phyloP scores from a whole-genome alignment of 1,284 basidiomycete genomes.

The Taiwanofungus camphoratus region DNA sequence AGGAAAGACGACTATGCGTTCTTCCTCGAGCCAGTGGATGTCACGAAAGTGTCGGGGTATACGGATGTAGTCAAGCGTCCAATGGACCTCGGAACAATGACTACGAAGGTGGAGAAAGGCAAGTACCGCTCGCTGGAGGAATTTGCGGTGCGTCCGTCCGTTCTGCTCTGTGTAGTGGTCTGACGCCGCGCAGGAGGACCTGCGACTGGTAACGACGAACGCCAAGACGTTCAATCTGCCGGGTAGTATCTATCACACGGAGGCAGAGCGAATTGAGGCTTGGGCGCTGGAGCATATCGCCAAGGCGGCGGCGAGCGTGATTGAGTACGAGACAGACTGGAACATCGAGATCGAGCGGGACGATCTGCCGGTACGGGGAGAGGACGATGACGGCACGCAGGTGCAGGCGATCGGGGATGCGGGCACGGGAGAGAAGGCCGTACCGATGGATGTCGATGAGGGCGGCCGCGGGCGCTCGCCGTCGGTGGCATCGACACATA shows the following conservation, averaged over 20 bases:
- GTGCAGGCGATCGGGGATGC: too few species aligned
- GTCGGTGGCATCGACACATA: slow-evolving; percentile 22
- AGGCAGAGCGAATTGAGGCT: slow-evolving; percentile 62
- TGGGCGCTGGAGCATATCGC: slow-evolving; percentile 69
- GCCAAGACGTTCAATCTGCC: slow-evolving; percentile 72
- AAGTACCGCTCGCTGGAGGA: slow-evolving; percentile 72
- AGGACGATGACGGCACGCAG: slow-evolving; percentile 31
- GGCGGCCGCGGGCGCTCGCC: slow-evolving; percentile 24
- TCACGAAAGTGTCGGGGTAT: slow-evolving; percentile 62
- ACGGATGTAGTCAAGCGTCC: slow-evolving; percentile 61
- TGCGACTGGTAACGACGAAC: slow-evolving; percentile 66
- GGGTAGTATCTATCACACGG: slow-evolving; percentile 63
- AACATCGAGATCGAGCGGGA: slow-evolving; percentile 75
- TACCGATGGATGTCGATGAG: slow-evolving; percentile 27
- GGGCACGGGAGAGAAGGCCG: slow-evolving; percentile 18
- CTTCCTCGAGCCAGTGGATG: slow-evolving; percentile 70
- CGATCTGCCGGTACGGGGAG: slow-evolving; percentile 49
- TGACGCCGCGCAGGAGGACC: slow-evolving; percentile 46
- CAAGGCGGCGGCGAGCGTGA: slow-evolving; percentile 62
- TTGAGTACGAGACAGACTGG: slow-evolving; percentile 78
- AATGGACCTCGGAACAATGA: slow-evolving; percentile 84
- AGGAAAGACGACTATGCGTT: slow-evolving; percentile 87
- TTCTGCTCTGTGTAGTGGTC: slow-evolving; percentile 1
- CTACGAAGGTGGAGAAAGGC: slow-evolving; percentile 55
- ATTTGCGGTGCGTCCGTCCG: slow-evolving; percentile 52